Evolutionary conservation across 2,329 filamentous ascomycete species (phyloP).

Genomic region (Fusarium solani-melongenae): DNA sequence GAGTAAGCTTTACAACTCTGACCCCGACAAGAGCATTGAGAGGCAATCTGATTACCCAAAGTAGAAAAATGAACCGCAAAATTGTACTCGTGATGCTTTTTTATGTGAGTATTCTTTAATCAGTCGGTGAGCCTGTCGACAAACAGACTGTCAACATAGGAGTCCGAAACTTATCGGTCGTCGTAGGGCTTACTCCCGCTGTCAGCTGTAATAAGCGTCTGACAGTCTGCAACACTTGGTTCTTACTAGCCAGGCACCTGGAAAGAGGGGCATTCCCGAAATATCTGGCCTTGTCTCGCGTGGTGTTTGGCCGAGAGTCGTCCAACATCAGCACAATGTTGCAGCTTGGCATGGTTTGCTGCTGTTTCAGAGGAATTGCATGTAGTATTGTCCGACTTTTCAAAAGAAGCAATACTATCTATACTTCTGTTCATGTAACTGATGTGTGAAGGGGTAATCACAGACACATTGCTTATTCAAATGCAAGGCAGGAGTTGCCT

Average conservation of each 20-base stretch:
- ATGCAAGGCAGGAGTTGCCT: background rate
- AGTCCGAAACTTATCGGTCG: background rate
- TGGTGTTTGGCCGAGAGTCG: background rate
- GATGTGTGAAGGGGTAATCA: background rate
- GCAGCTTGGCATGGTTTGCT: background rate
- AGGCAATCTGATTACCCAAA: background rate
- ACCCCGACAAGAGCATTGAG: background rate
- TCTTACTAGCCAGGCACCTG: background rate
- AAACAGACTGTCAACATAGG: background rate
- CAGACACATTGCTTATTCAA: background rate
- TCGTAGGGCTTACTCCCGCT: background rate
- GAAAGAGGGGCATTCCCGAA: background rate
- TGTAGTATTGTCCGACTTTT: background rate
- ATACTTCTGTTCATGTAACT: background rate
- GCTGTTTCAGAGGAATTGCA: background rate
- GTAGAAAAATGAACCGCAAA: background rate
- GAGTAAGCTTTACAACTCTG: background rate
- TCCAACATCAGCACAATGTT: background rate
- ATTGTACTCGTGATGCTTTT: background rate
- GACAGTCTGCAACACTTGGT: background rate
- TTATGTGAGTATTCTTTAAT: background rate
- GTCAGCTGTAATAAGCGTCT: background rate
- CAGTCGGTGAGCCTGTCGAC: background rate
- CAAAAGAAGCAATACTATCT: background rate
- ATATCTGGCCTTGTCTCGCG: background rate